Base-by-base conservation (phyloP, 2,329 filamentous ascomycete species). In the Macrophomina pseudophaseolina region DNA sequence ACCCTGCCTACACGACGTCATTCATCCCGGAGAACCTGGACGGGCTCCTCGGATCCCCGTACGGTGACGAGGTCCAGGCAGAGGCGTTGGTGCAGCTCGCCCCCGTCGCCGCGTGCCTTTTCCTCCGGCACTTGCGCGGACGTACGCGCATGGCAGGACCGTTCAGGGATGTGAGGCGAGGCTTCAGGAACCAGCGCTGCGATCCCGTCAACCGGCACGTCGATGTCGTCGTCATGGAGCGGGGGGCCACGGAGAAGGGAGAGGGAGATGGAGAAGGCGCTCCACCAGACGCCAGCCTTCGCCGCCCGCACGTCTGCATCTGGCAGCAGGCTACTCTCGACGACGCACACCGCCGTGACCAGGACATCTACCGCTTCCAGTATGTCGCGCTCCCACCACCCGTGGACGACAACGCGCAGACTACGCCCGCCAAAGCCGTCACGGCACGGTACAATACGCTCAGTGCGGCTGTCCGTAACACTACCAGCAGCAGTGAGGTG, bases 1-100 rank as follows among this genome's bases (percentile, higher is more conserved):
- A 92, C 49, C 78, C 69, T 11, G 70, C 70, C 4, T 78, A 78
- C 59, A 77, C 75, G 0, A 78, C 76, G 1, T 72, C 72, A 0
- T 74, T 78, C 49, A 75, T 78, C 23, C 71, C 71, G 0, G 64
- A 67, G 0, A 66, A 77, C 53, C 28, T 76, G 3, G 46, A 70
- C 2, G 62, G 70, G 3, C 70, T 76, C n/a, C 71, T 80, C 0
- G 68, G 68, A 30, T 69, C 5, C 52, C 52, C 33, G 7, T 40
- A 53, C 7, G 5, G 14, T 8, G 8, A 33, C 16, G 30, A 33
- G 16, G 23, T 23, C 23, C 23, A 23, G 23, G 23, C 23, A 23
- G 23, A 23, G 23, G 23, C 23, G 23, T 23, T 23, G 1, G 2
- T 2, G 2, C 23, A 23, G 23, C 23, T 23, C 23, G 23, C 23